phyloP scores from a whole-genome alignment of 2,329 filamentous ascomycete species.

The Aspergillus sp. region DNA sequence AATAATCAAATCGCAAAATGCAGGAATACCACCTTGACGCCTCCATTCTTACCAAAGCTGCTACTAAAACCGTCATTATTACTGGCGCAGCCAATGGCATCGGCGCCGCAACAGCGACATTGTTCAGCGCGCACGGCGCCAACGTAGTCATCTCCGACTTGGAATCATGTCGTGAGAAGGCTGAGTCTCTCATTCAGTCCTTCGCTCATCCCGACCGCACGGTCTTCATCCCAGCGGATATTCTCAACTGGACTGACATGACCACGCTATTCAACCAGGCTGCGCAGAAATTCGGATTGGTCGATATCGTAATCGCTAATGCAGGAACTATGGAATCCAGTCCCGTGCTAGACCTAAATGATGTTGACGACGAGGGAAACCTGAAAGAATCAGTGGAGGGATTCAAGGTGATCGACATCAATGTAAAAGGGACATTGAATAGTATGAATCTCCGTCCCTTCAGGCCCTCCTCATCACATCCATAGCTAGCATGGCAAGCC shows the following conservation, averaged over 20 bases:
- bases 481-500: background rate
- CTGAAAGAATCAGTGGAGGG: constrained; percentile 24
- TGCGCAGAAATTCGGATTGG: constrained; percentile 31
- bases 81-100: constrained; percentile 45
- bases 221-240: constrained; percentile 37
- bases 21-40: background rate
- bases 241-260: constrained; percentile 40
- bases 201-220: constrained; percentile 11
- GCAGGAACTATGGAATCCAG: constrained; percentile 40
- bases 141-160: constrained; percentile 42
- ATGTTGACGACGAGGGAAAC: constrained; percentile 21
- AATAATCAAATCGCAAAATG: background rate
- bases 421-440: constrained; percentile 48
- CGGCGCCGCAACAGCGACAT: constrained; percentile 39
- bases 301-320: constrained; percentile 46
- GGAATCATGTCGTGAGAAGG: background rate
- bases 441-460: constrained; percentile 27
- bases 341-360: constrained; percentile 24
- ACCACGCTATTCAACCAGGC: constrained; percentile 32
- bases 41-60: background rate
- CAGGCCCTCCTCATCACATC: constrained; percentile 10
- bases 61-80: constrained; percentile 39
- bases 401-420: constrained; percentile 40
- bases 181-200: constrained; percentile 4
- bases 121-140: constrained; percentile 37